Evolutionary conservation across 169 alveolate genomes (phyloP).

Genomic region (Eimeria praecox): DNA sequence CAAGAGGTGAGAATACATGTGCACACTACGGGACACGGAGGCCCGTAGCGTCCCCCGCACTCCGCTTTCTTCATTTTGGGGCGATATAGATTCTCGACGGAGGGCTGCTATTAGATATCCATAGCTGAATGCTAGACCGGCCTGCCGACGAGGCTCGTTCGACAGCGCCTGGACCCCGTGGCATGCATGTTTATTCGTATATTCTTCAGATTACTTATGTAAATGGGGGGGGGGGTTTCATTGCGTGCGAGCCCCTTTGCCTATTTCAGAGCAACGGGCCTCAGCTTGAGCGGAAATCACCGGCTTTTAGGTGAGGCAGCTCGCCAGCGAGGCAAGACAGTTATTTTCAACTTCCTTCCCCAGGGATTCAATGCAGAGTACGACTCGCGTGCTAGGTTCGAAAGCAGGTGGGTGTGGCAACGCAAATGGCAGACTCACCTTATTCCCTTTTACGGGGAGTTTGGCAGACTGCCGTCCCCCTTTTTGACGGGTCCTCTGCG

Average conservation of each 20-base stretch:
- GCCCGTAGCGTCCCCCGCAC: neutral
- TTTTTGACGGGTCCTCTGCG: too few relatives aligned
- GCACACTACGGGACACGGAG: neutral
- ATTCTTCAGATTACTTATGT: neutral
- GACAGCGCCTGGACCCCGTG: neutral
- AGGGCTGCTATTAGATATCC: too few relatives aligned
- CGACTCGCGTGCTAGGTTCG: slow-evolving; percentile 74
- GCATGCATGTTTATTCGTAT: neutral
- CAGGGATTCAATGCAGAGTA: slow-evolving; percentile 74
- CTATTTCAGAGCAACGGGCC: slow-evolving; percentile 78
- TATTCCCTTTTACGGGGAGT: neutral
- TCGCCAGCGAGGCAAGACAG: slow-evolving; percentile 76
- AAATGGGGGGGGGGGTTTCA: neutral
- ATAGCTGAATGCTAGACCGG: neutral
- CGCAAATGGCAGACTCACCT: neutral
- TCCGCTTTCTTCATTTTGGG: neutral
- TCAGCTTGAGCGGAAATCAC: slow-evolving; percentile 57
- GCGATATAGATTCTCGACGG: neutral
- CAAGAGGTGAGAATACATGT: slow-evolving; percentile 12
- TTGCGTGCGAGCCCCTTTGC: neutral
- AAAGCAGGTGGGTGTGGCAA: slow-evolving; percentile 44
- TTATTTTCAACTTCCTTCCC: slow-evolving; percentile 73
- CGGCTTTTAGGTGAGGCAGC: slow-evolving; percentile 76
- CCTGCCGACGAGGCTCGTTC: neutral
- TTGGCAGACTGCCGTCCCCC: too few relatives aligned